Evolutionary conservation across 2,329 filamentous ascomycete species (phyloP), one percentile per base, ranked within the genome.

Genomic region (Ceratocystis colombiana): DNA sequence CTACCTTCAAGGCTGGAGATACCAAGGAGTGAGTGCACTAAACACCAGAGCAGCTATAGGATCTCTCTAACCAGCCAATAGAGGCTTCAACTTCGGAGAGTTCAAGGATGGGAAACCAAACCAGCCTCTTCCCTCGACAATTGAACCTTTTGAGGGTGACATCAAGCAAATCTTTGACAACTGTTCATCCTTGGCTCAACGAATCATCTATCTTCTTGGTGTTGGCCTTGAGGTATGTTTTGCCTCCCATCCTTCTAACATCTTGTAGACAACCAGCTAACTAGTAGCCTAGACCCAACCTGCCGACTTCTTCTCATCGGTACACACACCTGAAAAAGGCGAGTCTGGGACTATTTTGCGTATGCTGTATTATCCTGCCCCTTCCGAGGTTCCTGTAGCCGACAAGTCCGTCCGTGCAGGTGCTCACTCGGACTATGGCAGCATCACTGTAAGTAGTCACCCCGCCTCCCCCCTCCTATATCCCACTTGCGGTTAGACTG

Each of bases 31-130:
- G 76, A 72, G 77, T 71, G 28, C 57, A 68, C 28, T 8, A 8
- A 20, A 59, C 8, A n/a, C 28, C 17, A 28, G 8, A 15, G 2
- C 5, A 8, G 2, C n/a, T 8, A 37, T n/a, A 8, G 12, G 15
- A 37, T n/a, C 17, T 59, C 6, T 59, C 55, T 59, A 59, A 59
- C 10, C 17, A 1, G 17, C 15, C 2, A 22, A 59, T n/a, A 94
- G 91, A 78, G 90, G 88, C 46, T 93, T 97, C 80, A 99, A 97
- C 77, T 88, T 97, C 72, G 90, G 88, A 70, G 84, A 90, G 71
- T 96, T 94, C 73, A 73, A 79, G 67, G 71, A 84, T 69, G 81
- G 84, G 70, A 85, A 86, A 75, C 82, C 88, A 15, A 85, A 88
- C 69, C 93, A 97, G 74, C 87, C 88, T 7, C 79, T 97, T 1